Conservation (phyloP, 371 early-diverging fungal genomes). For the Zychaea mexicana region DNA sequence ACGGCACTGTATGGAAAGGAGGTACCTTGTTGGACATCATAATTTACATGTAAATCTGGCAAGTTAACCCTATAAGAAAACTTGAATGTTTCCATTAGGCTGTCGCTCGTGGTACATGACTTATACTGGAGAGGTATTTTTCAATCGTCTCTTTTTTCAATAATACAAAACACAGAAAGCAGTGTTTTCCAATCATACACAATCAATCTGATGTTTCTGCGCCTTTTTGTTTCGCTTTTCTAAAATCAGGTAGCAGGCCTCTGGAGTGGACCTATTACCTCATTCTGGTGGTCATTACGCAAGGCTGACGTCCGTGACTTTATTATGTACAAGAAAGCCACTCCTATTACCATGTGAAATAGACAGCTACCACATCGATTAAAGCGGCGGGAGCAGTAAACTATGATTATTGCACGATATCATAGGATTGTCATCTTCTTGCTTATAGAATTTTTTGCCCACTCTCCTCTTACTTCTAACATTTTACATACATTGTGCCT, state of each 20-base stretch:
- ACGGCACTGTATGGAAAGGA: slow-evolving; percentile 27
- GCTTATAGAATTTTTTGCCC: no score
- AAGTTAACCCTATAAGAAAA: not conserved
- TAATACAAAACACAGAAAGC: no score
- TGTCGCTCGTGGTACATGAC: slow-evolving; percentile 29
- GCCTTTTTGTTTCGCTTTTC: no score
- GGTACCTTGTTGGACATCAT: not conserved
- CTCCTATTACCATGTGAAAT: not conserved
- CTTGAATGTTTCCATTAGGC: slow-evolving; percentile 8
- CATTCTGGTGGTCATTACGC: not conserved
- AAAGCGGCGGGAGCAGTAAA: not conserved
- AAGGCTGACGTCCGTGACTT: not conserved
- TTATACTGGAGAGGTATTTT: slow-evolving; percentile 23
- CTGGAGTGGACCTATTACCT: not conserved
- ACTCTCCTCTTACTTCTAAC: no score
- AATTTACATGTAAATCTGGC: not conserved
- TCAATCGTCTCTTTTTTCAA: not conserved
- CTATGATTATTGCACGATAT: no score
- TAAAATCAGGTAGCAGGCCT: not conserved
- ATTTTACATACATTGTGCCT: no score
- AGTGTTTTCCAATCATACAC: no score
- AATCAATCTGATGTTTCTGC: no score
- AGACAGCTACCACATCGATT: not conserved
- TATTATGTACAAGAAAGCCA: not conserved
- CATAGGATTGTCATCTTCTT: no score